A percentile compares a stretch with the other conserved stretches of the same genome.
Conservation (phyloP, 768 basidiomycete genomes). For the Mycena olivaceomarginata region DNA sequence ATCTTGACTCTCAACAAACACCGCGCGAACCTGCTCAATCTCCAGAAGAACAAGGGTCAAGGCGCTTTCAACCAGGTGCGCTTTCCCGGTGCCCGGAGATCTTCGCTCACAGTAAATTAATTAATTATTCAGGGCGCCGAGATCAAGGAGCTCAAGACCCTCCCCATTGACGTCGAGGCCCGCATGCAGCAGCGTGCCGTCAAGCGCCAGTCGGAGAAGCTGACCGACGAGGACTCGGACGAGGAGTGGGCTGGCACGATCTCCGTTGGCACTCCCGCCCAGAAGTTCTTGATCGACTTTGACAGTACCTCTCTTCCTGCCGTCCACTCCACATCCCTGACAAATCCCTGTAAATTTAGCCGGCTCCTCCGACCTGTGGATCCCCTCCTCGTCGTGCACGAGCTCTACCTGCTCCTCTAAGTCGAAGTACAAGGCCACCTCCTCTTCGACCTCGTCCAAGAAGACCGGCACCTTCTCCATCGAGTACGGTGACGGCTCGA, state of each 20-base stretch:
- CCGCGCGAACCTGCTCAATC: slow-evolving; percentile 60
- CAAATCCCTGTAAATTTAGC: neutral
- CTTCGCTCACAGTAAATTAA: neutral
- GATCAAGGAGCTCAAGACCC: slow-evolving; percentile 51
- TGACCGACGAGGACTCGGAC: slow-evolving; percentile 59
- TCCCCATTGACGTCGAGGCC: slow-evolving; percentile 46
- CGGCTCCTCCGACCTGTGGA: slow-evolving; percentile 46
- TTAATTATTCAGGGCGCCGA: slow-evolving; percentile 47
- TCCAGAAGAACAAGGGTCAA: slow-evolving; percentile 55
- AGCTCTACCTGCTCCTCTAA: slow-evolving; percentile 52
- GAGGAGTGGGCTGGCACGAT: slow-evolving; percentile 61
- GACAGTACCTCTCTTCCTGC: slow-evolving; percentile 47
- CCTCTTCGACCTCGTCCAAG: slow-evolving; percentile 54
- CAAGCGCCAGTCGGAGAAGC: slow-evolving; percentile 56
- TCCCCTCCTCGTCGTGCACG: slow-evolving; percentile 55
- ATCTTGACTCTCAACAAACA: slow-evolving; percentile 56
- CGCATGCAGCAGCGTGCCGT: slow-evolving; percentile 36
- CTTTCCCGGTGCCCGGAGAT: too few relatives aligned
- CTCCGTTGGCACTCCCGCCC: slow-evolving; percentile 9
- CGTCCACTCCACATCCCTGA: neutral
- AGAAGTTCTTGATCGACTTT: slow-evolving; percentile 14
- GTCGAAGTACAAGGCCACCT: slow-evolving; percentile 51
- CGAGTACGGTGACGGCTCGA: slow-evolving; percentile 65
- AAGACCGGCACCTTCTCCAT: slow-evolving; percentile 56
- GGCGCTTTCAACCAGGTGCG: slow-evolving; percentile 6